A percentile compares a stretch with the other conserved stretches of the same genome.
Evolutionary conservation across 2,329 filamentous ascomycete genomes (phyloP).

Genomic region (Alternaria burnsii): DNA sequence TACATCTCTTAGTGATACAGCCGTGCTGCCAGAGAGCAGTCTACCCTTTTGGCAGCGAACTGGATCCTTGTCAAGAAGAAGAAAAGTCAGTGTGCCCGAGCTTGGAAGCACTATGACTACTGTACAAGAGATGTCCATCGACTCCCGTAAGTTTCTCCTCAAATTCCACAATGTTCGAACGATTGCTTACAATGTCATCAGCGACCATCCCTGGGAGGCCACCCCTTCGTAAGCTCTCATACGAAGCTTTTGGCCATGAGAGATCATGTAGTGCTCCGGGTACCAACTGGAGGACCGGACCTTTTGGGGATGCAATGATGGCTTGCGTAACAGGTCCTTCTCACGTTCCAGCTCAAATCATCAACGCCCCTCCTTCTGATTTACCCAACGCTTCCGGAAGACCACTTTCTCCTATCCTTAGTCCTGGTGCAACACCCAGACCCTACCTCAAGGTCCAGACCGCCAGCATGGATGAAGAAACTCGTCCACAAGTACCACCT

Average conservation of each 20-base stretch:
- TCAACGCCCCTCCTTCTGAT: constrained; percentile 26
- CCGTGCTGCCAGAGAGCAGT: constrained; percentile 39
- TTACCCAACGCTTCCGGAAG: constrained; percentile 19
- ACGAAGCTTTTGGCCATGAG: constrained; percentile 49
- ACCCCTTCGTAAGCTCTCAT: constrained; percentile 47
- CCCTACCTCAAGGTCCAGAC: constrained; percentile 48
- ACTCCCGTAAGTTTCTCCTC: constrained; percentile 49
- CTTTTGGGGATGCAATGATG: constrained; percentile 53
- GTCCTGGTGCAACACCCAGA: constrained; percentile 41
- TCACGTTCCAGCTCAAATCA: constrained; percentile 29
- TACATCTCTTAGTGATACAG: constrained; percentile 53
- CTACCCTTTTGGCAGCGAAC: constrained; percentile 48
- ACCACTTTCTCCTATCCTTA: constrained; percentile 44
- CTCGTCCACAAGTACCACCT: constrained; percentile 48
- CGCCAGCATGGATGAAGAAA: constrained; percentile 23
- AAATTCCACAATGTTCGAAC: background rate
- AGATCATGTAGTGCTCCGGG: constrained; percentile 52
- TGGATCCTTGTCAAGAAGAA: constrained; percentile 49
- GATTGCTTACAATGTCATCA: constrained; percentile 28
- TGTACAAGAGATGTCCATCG: constrained; percentile 49
- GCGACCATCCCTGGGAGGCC: constrained; percentile 54
- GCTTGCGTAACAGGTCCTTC: constrained; percentile 51
- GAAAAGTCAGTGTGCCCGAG: constrained; percentile 54
- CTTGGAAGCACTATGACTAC: constrained; percentile 51
- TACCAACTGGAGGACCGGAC: constrained; percentile 48